Conservation (phyloP, 1,139 yeast species). For the Geotrichum reessii region DNA sequence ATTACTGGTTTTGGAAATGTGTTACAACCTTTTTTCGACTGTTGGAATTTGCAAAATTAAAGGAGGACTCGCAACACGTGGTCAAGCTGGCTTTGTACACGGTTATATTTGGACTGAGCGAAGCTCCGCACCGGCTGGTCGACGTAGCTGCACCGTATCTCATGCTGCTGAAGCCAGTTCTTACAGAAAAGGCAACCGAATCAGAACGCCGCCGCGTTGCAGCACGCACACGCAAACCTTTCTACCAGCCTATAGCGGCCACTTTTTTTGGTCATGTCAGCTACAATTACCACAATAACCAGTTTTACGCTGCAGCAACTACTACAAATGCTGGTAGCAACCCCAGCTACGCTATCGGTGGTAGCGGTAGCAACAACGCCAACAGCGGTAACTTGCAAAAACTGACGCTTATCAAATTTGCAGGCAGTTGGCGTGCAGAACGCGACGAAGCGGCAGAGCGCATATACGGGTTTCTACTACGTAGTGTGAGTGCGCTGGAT, state of each 20-base stretch:
- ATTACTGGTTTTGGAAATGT: slow-evolving; percentile 11
- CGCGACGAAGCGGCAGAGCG: neutral
- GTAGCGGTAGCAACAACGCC: neutral
- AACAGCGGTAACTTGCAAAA: neutral
- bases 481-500: neutral
- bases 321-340: neutral
- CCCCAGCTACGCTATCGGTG: neutral
- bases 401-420: neutral
- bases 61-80: neutral
- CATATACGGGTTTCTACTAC: neutral
- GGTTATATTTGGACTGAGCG: neutral
- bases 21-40: neutral
- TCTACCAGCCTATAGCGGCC: slow-evolving; percentile 5
- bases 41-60: neutral
- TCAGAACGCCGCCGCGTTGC: neutral
- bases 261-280: slow-evolving; percentile 1
- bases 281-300: neutral
- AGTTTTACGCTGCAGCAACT: neutral
- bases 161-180: neutral
- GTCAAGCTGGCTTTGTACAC: slow-evolving; percentile 1
- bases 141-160: neutral
- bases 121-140: neutral
- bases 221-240: neutral
- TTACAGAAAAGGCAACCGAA: neutral
- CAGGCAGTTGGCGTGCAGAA: neutral